Base-by-base conservation (phyloP, 2,329 filamentous ascomycete genomes). In the Boeremia lycopersici region DNA sequence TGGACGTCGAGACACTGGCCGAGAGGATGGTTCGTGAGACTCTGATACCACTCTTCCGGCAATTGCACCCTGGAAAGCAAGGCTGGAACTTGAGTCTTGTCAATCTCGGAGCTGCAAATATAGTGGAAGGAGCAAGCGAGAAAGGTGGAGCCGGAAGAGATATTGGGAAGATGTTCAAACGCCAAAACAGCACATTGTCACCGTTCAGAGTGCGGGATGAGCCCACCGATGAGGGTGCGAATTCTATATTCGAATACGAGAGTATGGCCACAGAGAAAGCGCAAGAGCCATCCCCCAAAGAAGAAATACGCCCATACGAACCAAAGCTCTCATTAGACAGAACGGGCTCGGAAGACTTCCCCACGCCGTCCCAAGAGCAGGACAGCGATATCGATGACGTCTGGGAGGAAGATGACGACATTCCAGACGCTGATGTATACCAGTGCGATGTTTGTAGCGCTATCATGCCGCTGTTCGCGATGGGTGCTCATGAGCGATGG, bases 51-150 rank as follows among this genome's bases (percentile, higher is more conserved):
- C 83, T 96, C 71, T 91, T 96, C 68, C 85, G 86, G 12, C 87
- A 85, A 57, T 78, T 96, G 11, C 88, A 93, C 61, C 82, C 86
- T 0, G 86, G 89, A 57, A 84, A 82, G 58, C 77, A 81, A 8
- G 86, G 84, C 2, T 96, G 90, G 89, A 90, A 93, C 62, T 75
- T 97, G 15, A 90, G 89, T 60, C 78, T 98, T 46, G 80, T 98
- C 55, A 98, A 97, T 61, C 79, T 98, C 19, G 93, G 91, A 40
- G 92, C 90, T 7, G 89, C 90, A 12, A 96, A 96, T 70, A 93
- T 98, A 87, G 82, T 68, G 6, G 77, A 79, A 57, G 73, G 75
- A 4, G 79, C 76, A 23, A 76, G 78, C 8, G 76, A 75, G 48
- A 79, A 72, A 61, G 76, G 73, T 19, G 77, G 77, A 0, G 72